phyloP scores from a whole-genome alignment of 2,329 filamentous ascomycete genomes.

The Epichloe hybrida region DNA sequence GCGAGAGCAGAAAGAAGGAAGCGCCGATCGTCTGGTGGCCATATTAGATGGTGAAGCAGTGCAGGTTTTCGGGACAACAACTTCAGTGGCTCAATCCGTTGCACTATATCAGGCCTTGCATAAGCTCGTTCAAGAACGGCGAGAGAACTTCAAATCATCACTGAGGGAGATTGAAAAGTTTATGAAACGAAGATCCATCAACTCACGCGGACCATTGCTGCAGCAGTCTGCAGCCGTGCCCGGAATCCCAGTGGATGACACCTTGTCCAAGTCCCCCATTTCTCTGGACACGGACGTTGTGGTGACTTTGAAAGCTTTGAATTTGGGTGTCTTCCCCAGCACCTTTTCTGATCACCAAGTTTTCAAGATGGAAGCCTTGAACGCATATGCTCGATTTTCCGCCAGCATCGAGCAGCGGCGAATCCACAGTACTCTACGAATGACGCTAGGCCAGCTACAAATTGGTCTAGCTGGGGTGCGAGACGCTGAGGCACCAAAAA shows the following conservation, averaged over 20 bases:
- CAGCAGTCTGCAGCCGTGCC: constrained; percentile 19
- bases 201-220: constrained; percentile 19
- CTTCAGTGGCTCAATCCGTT: constrained; percentile 71
- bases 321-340: constrained; percentile 79
- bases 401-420: constrained; percentile 57
- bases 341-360: constrained; percentile 89
- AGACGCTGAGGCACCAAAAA: constrained; percentile 50
- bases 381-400: constrained; percentile 80
- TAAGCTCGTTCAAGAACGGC: constrained; percentile 76
- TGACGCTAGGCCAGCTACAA: constrained; percentile 86
- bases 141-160: constrained; percentile 70
- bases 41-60: constrained; percentile 82
- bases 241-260: constrained; percentile 31
- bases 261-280: constrained; percentile 52
- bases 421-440: constrained; percentile 77
- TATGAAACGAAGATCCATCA: constrained; percentile 56
- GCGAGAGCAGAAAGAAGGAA: constrained; percentile 46
- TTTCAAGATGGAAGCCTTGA: constrained; percentile 81
- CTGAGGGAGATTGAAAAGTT: constrained; percentile 84
- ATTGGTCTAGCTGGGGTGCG: constrained; percentile 72
- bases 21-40: constrained; percentile 73
- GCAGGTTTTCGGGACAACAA: constrained; percentile 79
- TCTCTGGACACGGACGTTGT: constrained; percentile 89
- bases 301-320: constrained; percentile 72
- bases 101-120: constrained; percentile 81